Base-by-base conservation (phyloP, 306 rosid species). In the Abrus precatorius region DNA sequence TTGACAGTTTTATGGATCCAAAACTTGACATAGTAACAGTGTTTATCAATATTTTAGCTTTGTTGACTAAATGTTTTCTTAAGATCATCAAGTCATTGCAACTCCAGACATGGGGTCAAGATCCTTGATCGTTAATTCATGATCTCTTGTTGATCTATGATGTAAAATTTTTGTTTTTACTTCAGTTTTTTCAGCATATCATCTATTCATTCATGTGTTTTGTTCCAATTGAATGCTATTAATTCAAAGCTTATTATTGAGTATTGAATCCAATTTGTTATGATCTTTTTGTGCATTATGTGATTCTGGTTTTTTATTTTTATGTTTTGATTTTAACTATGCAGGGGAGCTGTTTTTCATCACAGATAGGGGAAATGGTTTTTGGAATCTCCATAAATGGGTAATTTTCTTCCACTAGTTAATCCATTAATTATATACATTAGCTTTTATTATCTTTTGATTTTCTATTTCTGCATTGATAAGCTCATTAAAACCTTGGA, bases 341-440 rank as follows among this genome's bases (percentile, higher is more conserved):
- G 95, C 92, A 95, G 97, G 99, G 66, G 92, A 93, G 59, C 90
- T 95, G 9, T 93, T 86, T 84, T 93, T 95, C 79, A 86, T 95
- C 70, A 90, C 98, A 1, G 99, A 95, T 83, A 92, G 93, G 68
- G 79, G 60, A 54, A 85, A 80, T 89, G 99, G 99, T 48, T 95
- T 88, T 78, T 95, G 99, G 99, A 95, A 95, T 88, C 87, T 95
- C 73, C 88, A 91, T 84, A 95, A 91, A 90, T 95, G 99, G 98
- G 99, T 95, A 89, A 84, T 61, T 59, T 82, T 69, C 52, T 38
- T 80, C 20, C 13, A 14, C 60, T 14, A 12, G 12, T 27, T 27
- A 14, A 60, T 29, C 14, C 57, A 28, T 49, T 7, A 44, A 13
- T 38, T 80, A 32, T 63, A 56, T 34, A 55, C 28, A 1, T 1